A percentile compares a stretch with the other conserved stretches of the same genome.
Evolutionary conservation across 2,329 filamentous ascomycete genomes (phyloP).

Genomic region (Neoarthrinium moseri): DNA sequence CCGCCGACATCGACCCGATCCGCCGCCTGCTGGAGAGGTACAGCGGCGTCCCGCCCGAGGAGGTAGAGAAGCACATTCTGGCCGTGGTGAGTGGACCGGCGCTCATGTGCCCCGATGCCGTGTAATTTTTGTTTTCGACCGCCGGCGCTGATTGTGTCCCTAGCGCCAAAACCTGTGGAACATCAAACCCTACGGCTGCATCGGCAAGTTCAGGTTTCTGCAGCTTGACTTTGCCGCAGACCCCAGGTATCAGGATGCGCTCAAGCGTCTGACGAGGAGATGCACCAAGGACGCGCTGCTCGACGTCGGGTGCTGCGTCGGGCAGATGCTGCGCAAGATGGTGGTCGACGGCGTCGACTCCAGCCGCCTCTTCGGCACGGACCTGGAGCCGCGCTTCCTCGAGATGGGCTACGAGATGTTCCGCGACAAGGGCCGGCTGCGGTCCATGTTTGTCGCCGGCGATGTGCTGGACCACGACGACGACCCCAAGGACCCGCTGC

Average conservation of each 20-base stretch:
- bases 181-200: constrained; percentile 25
- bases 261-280: constrained; percentile 35
- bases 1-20: constrained; percentile 24
- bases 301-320: constrained; percentile 10
- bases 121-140: background rate
- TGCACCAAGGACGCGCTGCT: constrained; percentile 24
- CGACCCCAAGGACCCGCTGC: background rate
- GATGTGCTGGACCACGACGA: constrained; percentile 37
- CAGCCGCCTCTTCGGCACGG: constrained; percentile 3
- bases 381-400: constrained; percentile 8
- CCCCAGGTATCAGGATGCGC: background rate
- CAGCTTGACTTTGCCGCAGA: constrained; percentile 6
- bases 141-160: too few relatives aligned
- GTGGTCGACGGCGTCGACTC: constrained; percentile 1
- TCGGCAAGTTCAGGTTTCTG: constrained; percentile 16
- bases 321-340: constrained; percentile 7
- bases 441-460: constrained; percentile 5
- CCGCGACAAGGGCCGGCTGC: constrained; percentile 1
- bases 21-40: constrained; percentile 23
- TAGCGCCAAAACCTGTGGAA: constrained; percentile 48
- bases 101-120: background rate
- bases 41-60: constrained; percentile 23
- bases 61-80: constrained; percentile 26
- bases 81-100: constrained; percentile 19
- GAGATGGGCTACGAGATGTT: constrained; percentile 10